Conservation (phyloP, 257 asterid genomes). For the Apocynum venetum region DNA sequence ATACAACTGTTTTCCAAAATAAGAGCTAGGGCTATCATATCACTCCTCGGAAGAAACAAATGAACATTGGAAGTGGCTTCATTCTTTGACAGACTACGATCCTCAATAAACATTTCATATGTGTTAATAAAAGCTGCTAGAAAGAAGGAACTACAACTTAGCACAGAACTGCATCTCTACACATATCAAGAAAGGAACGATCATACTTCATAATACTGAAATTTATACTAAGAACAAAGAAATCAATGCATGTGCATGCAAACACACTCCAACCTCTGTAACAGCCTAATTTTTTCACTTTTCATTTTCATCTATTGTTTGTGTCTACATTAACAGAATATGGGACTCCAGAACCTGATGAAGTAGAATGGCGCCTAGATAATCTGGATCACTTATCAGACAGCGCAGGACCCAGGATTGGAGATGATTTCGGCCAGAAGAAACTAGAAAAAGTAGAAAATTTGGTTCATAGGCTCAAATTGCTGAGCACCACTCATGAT, state of each 20-base stretch:
- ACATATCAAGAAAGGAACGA: neutral
- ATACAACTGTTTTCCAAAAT: neutral
- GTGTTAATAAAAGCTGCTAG: neutral
- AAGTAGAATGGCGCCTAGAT: conserved; percentile 54
- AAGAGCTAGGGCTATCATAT: neutral
- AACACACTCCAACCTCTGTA: neutral
- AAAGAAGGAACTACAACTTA: neutral
- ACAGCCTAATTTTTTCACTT: neutral
- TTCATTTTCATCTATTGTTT: conserved; percentile 17
- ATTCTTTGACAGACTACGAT: neutral
- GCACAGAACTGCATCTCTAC: neutral
- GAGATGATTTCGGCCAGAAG: conserved; percentile 27
- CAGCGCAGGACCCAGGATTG: conserved; percentile 25
- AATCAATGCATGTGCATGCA: neutral
- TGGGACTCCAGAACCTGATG: conserved; percentile 41
- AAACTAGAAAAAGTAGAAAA: conserved; percentile 39
- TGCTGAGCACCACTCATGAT: conserved; percentile 30
- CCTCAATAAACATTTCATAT: neutral
- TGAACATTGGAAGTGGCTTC: neutral
- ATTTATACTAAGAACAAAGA: neutral
- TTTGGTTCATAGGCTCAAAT: conserved; percentile 41
- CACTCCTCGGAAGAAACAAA: neutral
- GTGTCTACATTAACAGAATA: conserved; percentile 32
- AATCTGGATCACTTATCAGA: conserved; percentile 35
- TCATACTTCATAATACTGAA: neutral